Percentiles rank a stretch among this genome's conserved stretches.
phyloP scores from a whole-genome alignment of 768 basidiomycete genomes.

The Agaricus subrufescens region DNA sequence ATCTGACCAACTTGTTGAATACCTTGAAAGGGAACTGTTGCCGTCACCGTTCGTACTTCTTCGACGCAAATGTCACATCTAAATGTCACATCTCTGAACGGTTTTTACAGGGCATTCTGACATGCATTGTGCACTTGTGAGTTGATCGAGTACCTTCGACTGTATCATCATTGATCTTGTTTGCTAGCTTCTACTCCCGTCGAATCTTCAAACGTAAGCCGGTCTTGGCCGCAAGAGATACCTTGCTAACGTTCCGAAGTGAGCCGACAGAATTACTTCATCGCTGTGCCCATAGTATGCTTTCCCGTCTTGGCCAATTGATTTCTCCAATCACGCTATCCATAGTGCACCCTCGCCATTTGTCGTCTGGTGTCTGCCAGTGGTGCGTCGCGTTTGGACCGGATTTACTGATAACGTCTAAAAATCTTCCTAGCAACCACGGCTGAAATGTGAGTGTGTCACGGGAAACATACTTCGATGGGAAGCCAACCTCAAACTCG shows the following conservation, averaged over 20 bases:
- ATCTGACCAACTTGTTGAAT: background rate
- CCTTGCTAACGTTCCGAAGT: constrained; percentile 18
- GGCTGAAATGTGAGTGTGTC: constrained; percentile 20
- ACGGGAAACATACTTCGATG: background rate
- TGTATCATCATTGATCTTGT: background rate
- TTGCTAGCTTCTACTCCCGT: constrained; percentile 30
- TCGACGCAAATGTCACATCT: background rate
- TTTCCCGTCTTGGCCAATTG: background rate
- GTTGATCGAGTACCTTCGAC: background rate
- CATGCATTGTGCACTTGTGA: constrained; percentile 25
- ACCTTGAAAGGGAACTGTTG: constrained; percentile 19
- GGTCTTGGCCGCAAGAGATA: background rate
- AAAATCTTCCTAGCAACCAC: constrained; percentile 20
- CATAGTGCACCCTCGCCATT: background rate
- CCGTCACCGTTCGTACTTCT: constrained; percentile 15
- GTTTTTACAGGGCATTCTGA: constrained; percentile 21
- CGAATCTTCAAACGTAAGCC: constrained; percentile 33
- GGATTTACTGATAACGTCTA: background rate
- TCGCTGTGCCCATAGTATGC: constrained; percentile 28
- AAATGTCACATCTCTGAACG: background rate
- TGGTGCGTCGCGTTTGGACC: constrained; percentile 16
- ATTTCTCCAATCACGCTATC: background rate
- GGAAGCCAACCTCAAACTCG: no score
- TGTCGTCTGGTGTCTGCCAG: constrained; percentile 20
- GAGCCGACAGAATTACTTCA: constrained; percentile 29